Conservation (phyloP, 192 early-diverging fungal species). For the Pilaira anomala region DNA sequence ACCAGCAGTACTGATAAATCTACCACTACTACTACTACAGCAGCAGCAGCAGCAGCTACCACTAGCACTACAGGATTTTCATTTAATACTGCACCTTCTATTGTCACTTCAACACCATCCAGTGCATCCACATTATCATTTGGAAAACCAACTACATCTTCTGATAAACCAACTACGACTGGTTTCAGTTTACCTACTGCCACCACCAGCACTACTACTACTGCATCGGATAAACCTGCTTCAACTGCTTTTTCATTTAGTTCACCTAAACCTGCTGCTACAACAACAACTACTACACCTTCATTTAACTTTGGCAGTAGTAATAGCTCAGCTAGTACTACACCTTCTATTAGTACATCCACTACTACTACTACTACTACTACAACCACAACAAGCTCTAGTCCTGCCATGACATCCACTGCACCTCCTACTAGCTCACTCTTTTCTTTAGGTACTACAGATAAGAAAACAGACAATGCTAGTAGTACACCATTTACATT, state of each 20-base stretch:
- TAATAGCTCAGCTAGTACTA: not conserved
- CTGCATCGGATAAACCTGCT: not conserved
- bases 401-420: not conserved
- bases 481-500: not conserved
- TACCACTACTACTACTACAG: not conserved
- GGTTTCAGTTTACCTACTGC: not conserved
- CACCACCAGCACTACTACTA: not conserved
- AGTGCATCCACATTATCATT: not conserved
- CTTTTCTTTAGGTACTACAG: not conserved
- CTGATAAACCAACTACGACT: not conserved
- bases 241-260: conserved; percentile 4
- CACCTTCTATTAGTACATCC: not conserved
- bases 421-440: not conserved
- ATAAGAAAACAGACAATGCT: not conserved
- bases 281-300: not conserved
- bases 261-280: not conserved
- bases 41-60: not conserved
- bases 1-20: not conserved
- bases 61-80: not conserved
- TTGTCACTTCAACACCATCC: not conserved
- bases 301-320: not conserved
- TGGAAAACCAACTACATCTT: not conserved
- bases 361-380: not conserved
- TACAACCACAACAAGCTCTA: not conserved
- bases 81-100: not conserved